Percentiles rank a stretch among this genome's conserved stretches.
These are phyloP conservation scores for Forsythia viridissima DNA, from an alignment of 257 asterid genomes.

Conservation along the genomic window DNA sequence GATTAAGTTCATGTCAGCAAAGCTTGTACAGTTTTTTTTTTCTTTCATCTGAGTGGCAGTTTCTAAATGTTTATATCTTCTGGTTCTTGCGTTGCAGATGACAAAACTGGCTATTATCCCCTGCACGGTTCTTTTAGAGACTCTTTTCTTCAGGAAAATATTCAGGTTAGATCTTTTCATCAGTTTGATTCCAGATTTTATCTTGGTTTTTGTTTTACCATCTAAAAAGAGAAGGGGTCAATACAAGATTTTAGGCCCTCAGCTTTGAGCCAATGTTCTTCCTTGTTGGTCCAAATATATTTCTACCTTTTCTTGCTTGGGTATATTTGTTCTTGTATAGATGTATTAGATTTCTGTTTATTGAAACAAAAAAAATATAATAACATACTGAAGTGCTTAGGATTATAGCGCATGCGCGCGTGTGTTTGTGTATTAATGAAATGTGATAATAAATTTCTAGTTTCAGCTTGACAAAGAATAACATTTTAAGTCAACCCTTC, in stretches of 20 bases:
- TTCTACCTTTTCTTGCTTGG: background rate
- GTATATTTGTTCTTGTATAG: background rate
- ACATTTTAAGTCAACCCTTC: no score
- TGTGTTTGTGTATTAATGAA: background rate
- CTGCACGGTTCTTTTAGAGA: slow-evolving; percentile 85
- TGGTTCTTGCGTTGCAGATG: slow-evolving; percentile 52
- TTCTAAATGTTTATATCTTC: slow-evolving; percentile 15
- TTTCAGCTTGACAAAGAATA: slow-evolving; percentile 1
- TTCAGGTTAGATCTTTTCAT: slow-evolving; percentile 61
- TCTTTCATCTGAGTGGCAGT: background rate
- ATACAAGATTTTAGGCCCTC: slow-evolving; percentile 2
- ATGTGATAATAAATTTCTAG: no score
- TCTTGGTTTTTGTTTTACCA: slow-evolving; percentile 13
- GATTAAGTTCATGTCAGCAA: background rate
- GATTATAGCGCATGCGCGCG: no score
- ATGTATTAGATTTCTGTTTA: background rate
- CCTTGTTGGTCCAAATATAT: background rate
- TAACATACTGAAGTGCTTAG: no score
- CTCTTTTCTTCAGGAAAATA: slow-evolving; percentile 63
- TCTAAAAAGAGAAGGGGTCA: slow-evolving; percentile 2
- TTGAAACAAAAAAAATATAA: background rate
- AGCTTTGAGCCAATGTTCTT: background rate
- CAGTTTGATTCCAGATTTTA: slow-evolving; percentile 12
- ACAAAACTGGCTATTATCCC: slow-evolving; percentile 88
- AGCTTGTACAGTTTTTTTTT: background rate